Evolutionary conservation across 306 rosid genomes (phyloP), one percentile per base, ranked within the genome.

Genomic region (Mimosa bimucronata): DNA sequence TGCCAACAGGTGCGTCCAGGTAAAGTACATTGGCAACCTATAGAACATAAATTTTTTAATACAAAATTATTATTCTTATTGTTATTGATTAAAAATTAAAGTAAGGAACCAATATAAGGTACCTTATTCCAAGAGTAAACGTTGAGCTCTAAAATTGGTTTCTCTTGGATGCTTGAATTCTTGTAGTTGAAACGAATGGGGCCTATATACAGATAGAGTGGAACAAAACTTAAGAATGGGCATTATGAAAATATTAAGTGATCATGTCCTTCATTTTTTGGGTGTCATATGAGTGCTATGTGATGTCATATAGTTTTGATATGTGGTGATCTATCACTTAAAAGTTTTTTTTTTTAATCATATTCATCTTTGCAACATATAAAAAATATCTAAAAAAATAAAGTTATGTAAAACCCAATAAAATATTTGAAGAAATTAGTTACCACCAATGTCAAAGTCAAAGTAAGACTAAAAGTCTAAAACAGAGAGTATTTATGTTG

Each of bases 51-150:
- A n/a, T 16, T 73, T 25, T 73, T 11, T 25, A 60, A 60, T 45
- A 69, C 25, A 6, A 44, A 25, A 21, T 70, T 25, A 21, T 70
- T 25, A 25, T 69, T 5, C 26, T 69, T 8, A 18, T 19, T 6
- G 40, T 26, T 3, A 55, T 55, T 55, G 9, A n/a, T 34, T 34
- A 9, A 6, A 60, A 13, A 37, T 12, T 3, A 72, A 52, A 68
- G 12, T 25, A 29, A 41, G 62, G 65, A 52, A 42, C 12, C 31
- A 58, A 58, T 26, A 7, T 66, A 23, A 2, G 7, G 9, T 64
- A 71, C 85, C 66, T 82, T 64, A 11, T 79, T 77, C 86, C 86
- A 82, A 2, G 86, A 82, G 78, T 77, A 29, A 15, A 45, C 69
- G 12, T 73, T 73, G 66, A 64, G 30, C 42, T 21, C 60, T 53